phyloP scores from a whole-genome alignment of 257 asterid genomes.

The Schizonepeta tenuifolia region DNA sequence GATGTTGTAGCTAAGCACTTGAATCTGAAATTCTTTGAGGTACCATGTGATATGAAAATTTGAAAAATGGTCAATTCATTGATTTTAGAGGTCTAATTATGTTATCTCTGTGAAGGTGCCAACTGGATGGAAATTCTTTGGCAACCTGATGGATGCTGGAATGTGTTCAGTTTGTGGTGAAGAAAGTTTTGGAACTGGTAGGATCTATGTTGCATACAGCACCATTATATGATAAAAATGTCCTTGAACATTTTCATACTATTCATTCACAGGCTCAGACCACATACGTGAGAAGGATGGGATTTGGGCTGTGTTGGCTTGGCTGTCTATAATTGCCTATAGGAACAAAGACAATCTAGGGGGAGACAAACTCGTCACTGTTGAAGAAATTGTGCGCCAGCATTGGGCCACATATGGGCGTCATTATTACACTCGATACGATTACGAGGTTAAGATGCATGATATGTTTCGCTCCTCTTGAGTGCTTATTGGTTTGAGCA shows the following conservation, averaged over 20 bases:
- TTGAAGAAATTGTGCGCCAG: constrained; percentile 94
- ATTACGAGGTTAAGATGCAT: constrained; percentile 71
- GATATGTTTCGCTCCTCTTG: constrained; percentile 12
- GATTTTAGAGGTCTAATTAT: constrained; percentile 34
- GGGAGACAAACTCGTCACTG: constrained; percentile 78
- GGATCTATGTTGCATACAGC: constrained; percentile 21
- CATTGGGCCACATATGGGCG: constrained; percentile 97
- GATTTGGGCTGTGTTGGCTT: constrained; percentile 98
- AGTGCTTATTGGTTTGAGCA: constrained; percentile 2
- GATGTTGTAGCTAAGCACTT: constrained; percentile 91
- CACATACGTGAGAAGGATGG: constrained; percentile 99
- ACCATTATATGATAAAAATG: constrained; percentile 9
- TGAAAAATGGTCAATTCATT: constrained; percentile 5
- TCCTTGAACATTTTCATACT: constrained; percentile 16
- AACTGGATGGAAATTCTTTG: constrained; percentile 99
- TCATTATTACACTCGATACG: constrained; percentile 96
- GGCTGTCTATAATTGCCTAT: constrained; percentile 90
- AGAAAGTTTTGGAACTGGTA: constrained; percentile 99
- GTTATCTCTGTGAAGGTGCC: constrained; percentile 66
- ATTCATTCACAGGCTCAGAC: constrained; percentile 75
- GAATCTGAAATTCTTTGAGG: constrained; percentile 95
- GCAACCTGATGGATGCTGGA: constrained; percentile 99
- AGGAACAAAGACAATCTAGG: constrained; percentile 80
- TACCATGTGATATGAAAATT: constrained; percentile 33
- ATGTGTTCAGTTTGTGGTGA: constrained; percentile 98